Conservation (phyloP, 257 asterid genomes). For the Przewalskia tangutica region DNA sequence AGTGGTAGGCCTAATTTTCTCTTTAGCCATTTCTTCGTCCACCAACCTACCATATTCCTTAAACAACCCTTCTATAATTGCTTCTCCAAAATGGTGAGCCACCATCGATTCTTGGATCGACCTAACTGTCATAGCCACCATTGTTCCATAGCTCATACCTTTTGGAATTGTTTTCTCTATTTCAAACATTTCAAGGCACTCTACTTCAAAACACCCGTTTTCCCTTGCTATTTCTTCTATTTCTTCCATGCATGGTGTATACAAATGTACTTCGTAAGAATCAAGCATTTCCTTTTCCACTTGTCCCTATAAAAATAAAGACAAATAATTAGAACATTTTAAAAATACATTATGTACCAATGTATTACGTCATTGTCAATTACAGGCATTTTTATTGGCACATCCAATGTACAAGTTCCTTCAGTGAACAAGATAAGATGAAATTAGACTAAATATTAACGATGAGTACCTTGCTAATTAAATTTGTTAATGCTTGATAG, state of each 20-base stretch:
- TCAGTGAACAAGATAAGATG: no score
- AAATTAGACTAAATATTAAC: not conserved
- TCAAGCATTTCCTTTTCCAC: slow-evolving; percentile 50
- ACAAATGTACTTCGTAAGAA: slow-evolving; percentile 64
- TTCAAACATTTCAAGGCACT: slow-evolving; percentile 40
- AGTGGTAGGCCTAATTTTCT: slow-evolving; percentile 38
- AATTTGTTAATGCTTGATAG: slow-evolving; percentile 41
- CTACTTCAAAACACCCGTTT: slow-evolving; percentile 53
- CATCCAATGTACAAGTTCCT: no score
- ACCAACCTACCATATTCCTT: slow-evolving; percentile 48
- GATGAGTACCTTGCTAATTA: slow-evolving; percentile 38
- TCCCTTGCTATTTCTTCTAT: slow-evolving; percentile 43
- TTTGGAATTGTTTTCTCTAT: slow-evolving; percentile 30
- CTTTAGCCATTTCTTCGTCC: slow-evolving; percentile 49
- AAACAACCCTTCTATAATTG: slow-evolving; percentile 44
- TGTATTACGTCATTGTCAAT: not conserved
- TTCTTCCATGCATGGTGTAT: slow-evolving; percentile 70
- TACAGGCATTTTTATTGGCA: no score
- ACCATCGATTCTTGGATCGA: slow-evolving; percentile 83
- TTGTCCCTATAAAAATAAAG: slow-evolving; percentile 39
- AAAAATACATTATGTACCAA: no score
- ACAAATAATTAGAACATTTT: no score
- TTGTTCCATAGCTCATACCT: slow-evolving; percentile 45
- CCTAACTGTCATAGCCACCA: slow-evolving; percentile 67
- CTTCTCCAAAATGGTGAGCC: slow-evolving; percentile 57